Evolutionary conservation across 2,329 filamentous ascomycete species (phyloP).

Genomic region (Epichloe brachyelytri): DNA sequence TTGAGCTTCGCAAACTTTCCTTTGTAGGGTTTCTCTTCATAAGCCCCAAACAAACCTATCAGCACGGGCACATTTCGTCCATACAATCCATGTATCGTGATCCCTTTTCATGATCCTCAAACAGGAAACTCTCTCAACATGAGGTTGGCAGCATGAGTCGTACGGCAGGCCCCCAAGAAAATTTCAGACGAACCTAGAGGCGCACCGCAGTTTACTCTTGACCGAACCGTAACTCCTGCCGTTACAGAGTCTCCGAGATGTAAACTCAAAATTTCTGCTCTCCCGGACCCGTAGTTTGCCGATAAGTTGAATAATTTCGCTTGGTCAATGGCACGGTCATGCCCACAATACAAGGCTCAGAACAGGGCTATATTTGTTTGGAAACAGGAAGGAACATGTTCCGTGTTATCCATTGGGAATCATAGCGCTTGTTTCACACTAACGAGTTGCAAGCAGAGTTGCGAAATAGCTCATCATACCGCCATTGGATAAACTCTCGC

Average conservation of each 20-base stretch:
- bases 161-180: neutral
- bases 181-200: neutral
- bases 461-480: neutral
- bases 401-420: neutral
- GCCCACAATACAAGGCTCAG: neutral
- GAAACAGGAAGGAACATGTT: neutral
- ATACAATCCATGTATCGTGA: neutral
- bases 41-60: neutral
- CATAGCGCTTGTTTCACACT: neutral
- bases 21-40: neutral
- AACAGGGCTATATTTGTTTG: neutral
- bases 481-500: neutral
- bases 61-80: neutral
- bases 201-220: neutral
- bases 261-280: neutral
- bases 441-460: neutral
- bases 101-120: neutral
- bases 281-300: neutral
- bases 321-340: neutral
- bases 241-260: neutral
- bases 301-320: neutral
- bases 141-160: neutral
- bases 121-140: neutral
- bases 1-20: neutral
- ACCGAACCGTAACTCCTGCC: neutral